These are phyloP conservation scores for Penicillium turbatum DNA, from an alignment of 495 filamentous ascomycete genomes.

Conservation along the genomic window DNA sequence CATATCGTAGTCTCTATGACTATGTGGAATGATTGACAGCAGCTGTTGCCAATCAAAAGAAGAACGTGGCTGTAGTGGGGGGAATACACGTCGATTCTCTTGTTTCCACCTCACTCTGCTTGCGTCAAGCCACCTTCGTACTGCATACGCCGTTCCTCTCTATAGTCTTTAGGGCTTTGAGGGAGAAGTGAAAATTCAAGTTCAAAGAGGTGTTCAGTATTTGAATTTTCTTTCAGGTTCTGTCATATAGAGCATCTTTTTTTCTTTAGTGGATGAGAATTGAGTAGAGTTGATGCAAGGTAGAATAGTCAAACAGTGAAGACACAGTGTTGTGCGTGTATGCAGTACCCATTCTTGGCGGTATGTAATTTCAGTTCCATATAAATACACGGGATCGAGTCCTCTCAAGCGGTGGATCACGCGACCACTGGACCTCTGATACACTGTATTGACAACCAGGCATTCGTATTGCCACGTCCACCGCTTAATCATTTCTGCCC, in stretches of 20 bases:
- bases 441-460: conserved; percentile 14
- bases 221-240: too few relatives aligned
- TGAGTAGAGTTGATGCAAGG: too few relatives aligned
- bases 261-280: background rate
- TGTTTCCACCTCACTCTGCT: conserved; percentile 5
- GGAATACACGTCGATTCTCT: background rate
- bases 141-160: background rate
- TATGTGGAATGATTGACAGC: conserved; percentile 1
- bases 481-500: conserved; percentile 30
- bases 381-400: background rate
- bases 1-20: background rate
- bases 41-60: conserved; percentile 8
- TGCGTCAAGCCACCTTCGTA: conserved; percentile 7
- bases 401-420: conserved; percentile 4
- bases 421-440: conserved; percentile 5
- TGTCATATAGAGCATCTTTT: background rate
- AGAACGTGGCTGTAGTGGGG: conserved; percentile 1
- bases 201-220: background rate
- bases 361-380: conserved; percentile 3
- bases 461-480: conserved; percentile 23
- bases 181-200: background rate
- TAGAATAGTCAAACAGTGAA: background rate
- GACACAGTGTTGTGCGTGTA: conserved; percentile 18
- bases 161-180: background rate
- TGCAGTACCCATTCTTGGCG: conserved; percentile 9